Evolutionary conservation across 495 filamentous ascomycete genomes (phyloP), one percentile per base, ranked within the genome.

Genomic region (Penicillium manginii): DNA sequence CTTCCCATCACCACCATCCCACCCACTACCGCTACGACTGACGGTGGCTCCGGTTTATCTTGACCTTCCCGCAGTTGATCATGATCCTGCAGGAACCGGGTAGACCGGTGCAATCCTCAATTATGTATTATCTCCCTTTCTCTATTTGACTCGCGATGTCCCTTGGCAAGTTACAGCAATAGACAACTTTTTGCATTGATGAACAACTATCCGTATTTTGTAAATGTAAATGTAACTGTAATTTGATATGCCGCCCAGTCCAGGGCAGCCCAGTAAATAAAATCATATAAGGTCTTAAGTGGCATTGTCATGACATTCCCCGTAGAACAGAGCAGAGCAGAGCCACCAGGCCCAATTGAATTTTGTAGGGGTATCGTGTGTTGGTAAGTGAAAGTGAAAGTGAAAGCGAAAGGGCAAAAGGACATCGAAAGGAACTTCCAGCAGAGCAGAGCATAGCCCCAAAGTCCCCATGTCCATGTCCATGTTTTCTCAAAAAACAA

Each of bases 401-500:
- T 29, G 26, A 29, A 29, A 29, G 26, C n/a, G n/a, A n/a, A n/a
- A n/a, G 26, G 26, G 6, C 6, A 52, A 54, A 52, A 43, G 22
- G 52, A 32, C 52, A 57, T 58, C 47, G 39, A 29, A 35, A 22
- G 22, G 18, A 14, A 33, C 19, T 5, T 33, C 31, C 5, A 33
- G 4, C 4, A 5, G 31, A 33, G 11, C 31, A 33, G 4, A 4
- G 31, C n/a, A n/a, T n/a, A n/a, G 11, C 31, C 4, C 11, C 31
- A 33, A 33, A 3, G 15, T 40, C 14, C 3, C 7, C 29, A 54
- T 10, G 43, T 22, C 53, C 49, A 42, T 19, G n/a, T 29, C n/a
- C n/a, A n/a, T n/a, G n/a, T n/a, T n/a, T n/a, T n/a, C n/a, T 79
- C 68, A 86, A 54, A 85, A 87, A 4, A 73, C 77, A 14, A 76